Percentiles rank a stretch among this genome's conserved stretches.
Evolutionary conservation across 345 rosid species (phyloP).

Genomic region (Citrus reticulata): DNA sequence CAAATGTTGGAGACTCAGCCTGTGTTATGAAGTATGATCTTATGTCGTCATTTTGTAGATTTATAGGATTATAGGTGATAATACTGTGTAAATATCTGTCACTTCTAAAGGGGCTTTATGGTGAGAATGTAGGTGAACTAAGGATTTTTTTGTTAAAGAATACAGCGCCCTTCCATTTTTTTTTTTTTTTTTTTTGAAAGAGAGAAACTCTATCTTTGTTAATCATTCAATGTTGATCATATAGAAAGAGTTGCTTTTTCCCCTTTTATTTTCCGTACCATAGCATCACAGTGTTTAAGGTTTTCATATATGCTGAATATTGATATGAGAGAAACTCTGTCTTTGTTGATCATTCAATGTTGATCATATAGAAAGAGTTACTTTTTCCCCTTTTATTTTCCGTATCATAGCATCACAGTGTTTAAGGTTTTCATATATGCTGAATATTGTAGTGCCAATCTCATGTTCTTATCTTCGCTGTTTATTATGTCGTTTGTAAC

Average conservation of each 20-base stretch:
- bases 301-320: background rate
- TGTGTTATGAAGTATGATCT: constrained; percentile 73
- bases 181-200: background rate
- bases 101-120: background rate
- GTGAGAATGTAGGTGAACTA: background rate
- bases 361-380: background rate
- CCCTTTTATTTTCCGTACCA: background rate
- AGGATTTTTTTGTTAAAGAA: background rate
- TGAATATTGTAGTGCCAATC: background rate
- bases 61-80: background rate
- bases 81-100: background rate
- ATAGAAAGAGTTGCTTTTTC: background rate
- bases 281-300: background rate
- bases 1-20: constrained; percentile 94
- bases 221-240: background rate
- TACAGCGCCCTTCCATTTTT: no score
- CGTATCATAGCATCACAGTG: background rate
- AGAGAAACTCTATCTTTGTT: background rate
- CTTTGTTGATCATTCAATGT: background rate
- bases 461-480: background rate
- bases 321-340: background rate
- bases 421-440: background rate
- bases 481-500: background rate
- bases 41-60: constrained; percentile 6
- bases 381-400: background rate